Base-by-base conservation (phyloP, 768 basidiomycete species). In the Boletus rubroflammeus region DNA sequence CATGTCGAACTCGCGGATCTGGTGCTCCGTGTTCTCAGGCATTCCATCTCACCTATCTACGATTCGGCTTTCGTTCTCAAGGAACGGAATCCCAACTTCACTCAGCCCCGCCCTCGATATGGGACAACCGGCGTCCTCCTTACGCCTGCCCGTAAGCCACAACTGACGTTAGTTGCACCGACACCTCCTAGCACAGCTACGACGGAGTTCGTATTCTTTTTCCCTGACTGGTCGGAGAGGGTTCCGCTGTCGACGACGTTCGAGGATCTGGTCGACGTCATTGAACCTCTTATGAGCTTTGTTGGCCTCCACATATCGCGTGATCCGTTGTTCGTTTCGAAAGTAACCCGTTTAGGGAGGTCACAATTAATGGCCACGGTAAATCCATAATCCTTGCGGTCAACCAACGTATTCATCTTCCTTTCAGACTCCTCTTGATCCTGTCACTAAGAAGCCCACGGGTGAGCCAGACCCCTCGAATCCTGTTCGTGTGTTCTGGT, bases 161-260 rank as follows among this genome's bases (percentile, higher is more conserved):
- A 81, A 5, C 75, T 93, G n/a, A 90, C 91, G 0, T 71, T 88
- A 4, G 81, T 81, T 69, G 87, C 89, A 2, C 95, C 95, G 3
- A 81, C 82, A 13, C 94, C 95, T 25, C 88, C 90, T 0, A 80
- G 82, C 61, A 94, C 92, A 21, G 80, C 75, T 50, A 78, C 76
- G 3, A 79, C 78, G n/a, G 83, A 87, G 47, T 96, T 92, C 62
- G 81, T 91, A 6, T 97, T 91, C 77, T 98, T 97, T 78, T 96
- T 86, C 68, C 88, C 92, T 13, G 77, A 84, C 52, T 98, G 94
- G 94, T 68, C 73, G 14, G 81, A 86, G 42, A 78, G 79, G 46
- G 74, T 95, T 29, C 90, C 90, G 5, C 61, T 84, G 29, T 87
- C 87, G 65, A 71, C 75, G 7, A 75, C 75, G 0, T 66, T 83